These are phyloP conservation scores for Artemisia tridentata DNA, from an alignment of 129 eudicot genomes.

Conservation along the genomic window DNA sequence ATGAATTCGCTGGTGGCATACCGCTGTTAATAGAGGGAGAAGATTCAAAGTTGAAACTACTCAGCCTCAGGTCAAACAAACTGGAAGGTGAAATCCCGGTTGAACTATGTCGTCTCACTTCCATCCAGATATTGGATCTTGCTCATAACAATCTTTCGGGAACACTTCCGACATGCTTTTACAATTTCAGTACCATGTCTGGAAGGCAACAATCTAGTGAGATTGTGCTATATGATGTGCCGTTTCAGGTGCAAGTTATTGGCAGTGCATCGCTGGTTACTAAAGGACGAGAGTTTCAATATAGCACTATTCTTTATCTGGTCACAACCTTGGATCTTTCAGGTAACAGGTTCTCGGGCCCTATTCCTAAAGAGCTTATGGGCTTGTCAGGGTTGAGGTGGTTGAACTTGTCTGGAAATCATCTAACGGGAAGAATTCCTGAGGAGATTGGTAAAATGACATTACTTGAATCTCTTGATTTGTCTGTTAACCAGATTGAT, in stretches of 20 bases:
- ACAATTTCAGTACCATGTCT: constrained; percentile 32
- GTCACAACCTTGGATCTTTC: constrained; percentile 46
- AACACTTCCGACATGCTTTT: constrained; percentile 35
- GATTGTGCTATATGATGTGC: constrained; percentile 20
- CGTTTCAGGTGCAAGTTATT: constrained; percentile 9
- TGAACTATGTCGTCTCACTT: constrained; percentile 35
- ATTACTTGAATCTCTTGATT: constrained; percentile 42
- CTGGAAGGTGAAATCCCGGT: constrained; percentile 31
- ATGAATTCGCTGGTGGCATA: constrained; percentile 29
- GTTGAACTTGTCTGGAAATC: constrained; percentile 37
- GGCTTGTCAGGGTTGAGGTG: constrained; percentile 23
- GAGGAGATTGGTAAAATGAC: constrained; percentile 38
- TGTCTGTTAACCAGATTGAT: constrained; percentile 28
- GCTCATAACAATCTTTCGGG: constrained; percentile 42
- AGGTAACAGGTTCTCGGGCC: constrained; percentile 28
- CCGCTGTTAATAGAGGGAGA: constrained; percentile 20
- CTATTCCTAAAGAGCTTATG: constrained; percentile 27
- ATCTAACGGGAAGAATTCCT: constrained; percentile 36
- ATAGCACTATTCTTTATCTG: constrained; percentile 12
- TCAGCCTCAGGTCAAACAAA: constrained; percentile 37
- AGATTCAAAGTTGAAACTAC: constrained; percentile 22
- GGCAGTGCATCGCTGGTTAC: constrained; percentile 31
- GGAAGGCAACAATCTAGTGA: constrained; percentile 1
- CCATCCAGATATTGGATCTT: constrained; percentile 42
- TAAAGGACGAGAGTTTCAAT: constrained; percentile 37